These are phyloP conservation scores for Cyamopsis tetragonoloba DNA, from an alignment of 306 rosid genomes.

Conservation along the genomic window DNA sequence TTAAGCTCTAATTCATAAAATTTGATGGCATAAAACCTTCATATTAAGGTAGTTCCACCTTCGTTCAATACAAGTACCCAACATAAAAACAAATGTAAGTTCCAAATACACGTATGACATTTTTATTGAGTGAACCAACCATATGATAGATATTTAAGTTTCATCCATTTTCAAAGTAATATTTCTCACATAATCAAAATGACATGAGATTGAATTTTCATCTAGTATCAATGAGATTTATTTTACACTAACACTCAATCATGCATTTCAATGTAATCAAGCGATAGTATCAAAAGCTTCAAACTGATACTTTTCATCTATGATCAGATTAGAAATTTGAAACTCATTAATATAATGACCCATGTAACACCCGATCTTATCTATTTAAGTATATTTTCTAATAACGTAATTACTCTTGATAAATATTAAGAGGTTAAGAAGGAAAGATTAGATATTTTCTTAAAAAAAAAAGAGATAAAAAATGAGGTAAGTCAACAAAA, in stretches of 20 bases:
- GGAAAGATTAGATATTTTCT: too few relatives aligned
- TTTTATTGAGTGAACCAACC: not conserved
- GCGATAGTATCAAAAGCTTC: conserved; percentile 8
- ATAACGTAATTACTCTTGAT: too few relatives aligned
- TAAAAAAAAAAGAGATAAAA: too few relatives aligned
- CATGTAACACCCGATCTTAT: too few relatives aligned
- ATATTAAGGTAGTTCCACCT: not conserved
- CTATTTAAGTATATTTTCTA: too few relatives aligned
- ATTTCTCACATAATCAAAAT: too few relatives aligned
- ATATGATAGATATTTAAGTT: not conserved
- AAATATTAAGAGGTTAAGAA: too few relatives aligned
- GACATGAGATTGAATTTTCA: too few relatives aligned
- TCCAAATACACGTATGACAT: not conserved
- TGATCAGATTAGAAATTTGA: not conserved
- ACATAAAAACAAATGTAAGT: not conserved
- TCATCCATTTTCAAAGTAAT: not conserved
- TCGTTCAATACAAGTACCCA: not conserved
- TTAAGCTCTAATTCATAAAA: not conserved
- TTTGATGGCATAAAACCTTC: not conserved
- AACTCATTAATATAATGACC: not conserved
- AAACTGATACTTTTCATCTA: not conserved
- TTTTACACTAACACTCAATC: not conserved
- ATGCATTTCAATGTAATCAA: not conserved
- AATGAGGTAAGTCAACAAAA: too few relatives aligned
- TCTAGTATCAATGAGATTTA: too few relatives aligned